Evolutionary conservation across 306 rosid genomes (phyloP), one percentile per base, ranked within the genome.

Genomic region (Trifolium fragiferum): DNA sequence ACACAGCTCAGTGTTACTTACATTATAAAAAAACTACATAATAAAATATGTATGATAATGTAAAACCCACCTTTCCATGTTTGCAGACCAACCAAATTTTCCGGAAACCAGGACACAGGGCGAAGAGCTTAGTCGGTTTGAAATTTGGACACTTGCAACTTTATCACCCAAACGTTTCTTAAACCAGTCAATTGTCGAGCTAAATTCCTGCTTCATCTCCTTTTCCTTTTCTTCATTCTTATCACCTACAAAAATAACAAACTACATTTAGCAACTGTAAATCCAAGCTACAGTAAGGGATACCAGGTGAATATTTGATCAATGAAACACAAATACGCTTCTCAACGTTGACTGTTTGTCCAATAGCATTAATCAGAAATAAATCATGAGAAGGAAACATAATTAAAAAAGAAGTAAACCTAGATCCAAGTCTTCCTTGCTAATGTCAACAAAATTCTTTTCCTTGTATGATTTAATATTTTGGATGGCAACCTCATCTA

Each of bases 11-110:
- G 2, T 41, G 55, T 35, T 3, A 46, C 19, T 57, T 40, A 18
- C 40, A 63, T 43, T 47, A 49, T 9, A 74, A 71, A 43, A 77
- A 75, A 51, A 40, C 54, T 5, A 50, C 58, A 67, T 33, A 38
- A 41, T 40, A 41, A 47, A 59, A 21, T 19, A 67, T n/a, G 65
- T 50, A 33, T 11, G 74, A 25, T 14, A 53, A 58, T 12, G 66
- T 53, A 81, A 73, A 64, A 40, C 69, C 53, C 55, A 87, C 98
- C 97, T 95, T 80, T 95, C 99, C 99, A 95, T 95, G 83, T 95
- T 95, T 59, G 98, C 99, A 69, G 98, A 95, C 99, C 99, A 95
- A 77, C 99, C 99, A 66, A 92, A 92, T 84, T 89, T 92, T 82
- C 99, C 99, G 49, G 99, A 86, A 32, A 81, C 99, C 78, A 95